Percentiles rank a stretch among this genome's conserved stretches.
Evolutionary conservation across 306 rosid genomes (phyloP).

Genomic region (Mimosa pudica): DNA sequence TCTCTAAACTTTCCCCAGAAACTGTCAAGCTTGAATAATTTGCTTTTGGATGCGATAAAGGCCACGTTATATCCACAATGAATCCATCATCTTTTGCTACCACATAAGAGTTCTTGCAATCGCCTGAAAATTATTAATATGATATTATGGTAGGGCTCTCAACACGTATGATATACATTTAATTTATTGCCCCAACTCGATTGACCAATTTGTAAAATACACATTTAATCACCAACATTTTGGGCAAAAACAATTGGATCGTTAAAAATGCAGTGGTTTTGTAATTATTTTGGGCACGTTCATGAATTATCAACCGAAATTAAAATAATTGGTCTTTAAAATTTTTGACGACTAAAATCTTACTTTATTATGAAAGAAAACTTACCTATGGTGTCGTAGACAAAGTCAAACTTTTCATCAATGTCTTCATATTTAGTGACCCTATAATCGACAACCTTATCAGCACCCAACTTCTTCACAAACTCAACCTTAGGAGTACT

Average conservation of each 20-base stretch:
- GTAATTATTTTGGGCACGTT: no score
- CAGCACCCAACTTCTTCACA: slow-evolving; percentile 47
- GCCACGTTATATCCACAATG: slow-evolving; percentile 56
- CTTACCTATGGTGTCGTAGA: slow-evolving; percentile 49
- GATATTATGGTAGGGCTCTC: no score
- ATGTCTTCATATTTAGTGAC: slow-evolving; percentile 41
- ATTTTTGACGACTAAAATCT: no score
- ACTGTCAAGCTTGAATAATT: slow-evolving; percentile 54
- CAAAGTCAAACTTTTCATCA: slow-evolving; percentile 41
- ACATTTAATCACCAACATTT: no score
- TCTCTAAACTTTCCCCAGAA: slow-evolving; percentile 42
- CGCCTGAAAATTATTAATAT: slow-evolving; percentile 36
- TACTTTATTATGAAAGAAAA: slow-evolving; percentile 2
- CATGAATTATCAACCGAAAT: no score
- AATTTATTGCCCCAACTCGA: no score
- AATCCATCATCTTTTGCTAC: slow-evolving; percentile 41
- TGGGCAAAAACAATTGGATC: no score
- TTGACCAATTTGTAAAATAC: no score
- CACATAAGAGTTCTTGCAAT: slow-evolving; percentile 41
- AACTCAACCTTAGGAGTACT: slow-evolving; percentile 48
- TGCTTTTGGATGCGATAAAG: slow-evolving; percentile 46
- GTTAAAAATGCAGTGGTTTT: no score
- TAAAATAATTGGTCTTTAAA: no score
- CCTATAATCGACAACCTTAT: slow-evolving; percentile 44
- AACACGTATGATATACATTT: no score